Evolutionary conservation across 2,329 filamentous ascomycete species (phyloP).

Genomic region (Sporothrix protearum): DNA sequence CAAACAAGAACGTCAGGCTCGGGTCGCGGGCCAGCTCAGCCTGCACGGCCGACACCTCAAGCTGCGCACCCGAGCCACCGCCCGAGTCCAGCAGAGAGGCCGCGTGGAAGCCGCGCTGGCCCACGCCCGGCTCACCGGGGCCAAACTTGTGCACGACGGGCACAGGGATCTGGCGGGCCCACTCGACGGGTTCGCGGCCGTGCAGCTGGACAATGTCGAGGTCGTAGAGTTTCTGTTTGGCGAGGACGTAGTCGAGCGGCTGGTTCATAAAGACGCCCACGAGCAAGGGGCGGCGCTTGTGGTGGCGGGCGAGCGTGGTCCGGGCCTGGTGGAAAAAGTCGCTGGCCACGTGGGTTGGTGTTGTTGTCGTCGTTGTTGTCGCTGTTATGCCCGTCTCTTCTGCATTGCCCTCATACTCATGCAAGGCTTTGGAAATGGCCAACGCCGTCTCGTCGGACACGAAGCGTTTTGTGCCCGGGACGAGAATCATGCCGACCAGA

Average conservation of each 20-base stretch:
- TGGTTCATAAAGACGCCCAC: conserved; percentile 96
- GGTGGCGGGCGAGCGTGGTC: conserved; percentile 40
- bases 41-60: conserved; percentile 70
- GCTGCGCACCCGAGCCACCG: conserved; percentile 72
- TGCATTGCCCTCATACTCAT: conserved; percentile 41
- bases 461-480: conserved; percentile 73
- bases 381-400: neutral
- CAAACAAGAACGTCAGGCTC: conserved; percentile 72
- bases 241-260: conserved; percentile 74
- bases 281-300: conserved; percentile 61
- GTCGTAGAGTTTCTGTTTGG: conserved; percentile 68
- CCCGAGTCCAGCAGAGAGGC: conserved; percentile 85
- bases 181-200: conserved; percentile 87
- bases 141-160: conserved; percentile 86
- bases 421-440: conserved; percentile 76
- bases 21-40: conserved; percentile 62
- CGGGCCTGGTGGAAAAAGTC: conserved; percentile 61
- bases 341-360: conserved; percentile 39
- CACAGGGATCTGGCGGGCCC: conserved; percentile 83
- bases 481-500: conserved; percentile 88
- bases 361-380: conserved; percentile 16
- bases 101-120: conserved; percentile 73
- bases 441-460: conserved; percentile 75
- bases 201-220: conserved; percentile 93
- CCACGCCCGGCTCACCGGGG: conserved; percentile 68